Base-by-base conservation (phyloP, 768 basidiomycete genomes). In the Psilocybe azurescens region DNA sequence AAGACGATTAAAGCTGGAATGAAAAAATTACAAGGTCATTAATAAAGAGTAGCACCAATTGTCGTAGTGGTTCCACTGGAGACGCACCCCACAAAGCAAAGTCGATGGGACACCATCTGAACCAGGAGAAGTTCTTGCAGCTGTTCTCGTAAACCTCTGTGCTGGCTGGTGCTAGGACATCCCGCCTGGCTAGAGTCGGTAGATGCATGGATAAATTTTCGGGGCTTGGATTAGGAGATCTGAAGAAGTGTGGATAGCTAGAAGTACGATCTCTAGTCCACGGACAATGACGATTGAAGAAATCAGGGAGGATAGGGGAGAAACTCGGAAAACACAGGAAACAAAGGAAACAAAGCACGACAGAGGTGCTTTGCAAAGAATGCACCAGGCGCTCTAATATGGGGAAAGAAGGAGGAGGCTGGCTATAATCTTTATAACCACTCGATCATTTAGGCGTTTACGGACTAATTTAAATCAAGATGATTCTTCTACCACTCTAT, bases 101-200 rank as follows among this genome's bases (percentile, higher is more conserved):
- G 48, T 72, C 70, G 39, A 69, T 56, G 16, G 70, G 65, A 56
- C 70, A 72, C 69, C 65, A 69, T 24, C 65, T 65, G 29, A 65
- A 39, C 61, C 61, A 65, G 5, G 66, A 49, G 10, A 60, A 16
- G 20, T 62, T 32, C 1, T 50, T 59, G 53, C 67, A 70, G 32
- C 56, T 56, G 30, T 44, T 53, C 36, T 60, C 63, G 47, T 61
- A 59, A 16, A 59, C 30, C 33, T 59, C 56, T 30, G 36, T 51
- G 28, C 28, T 38, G 24, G 58, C n/a, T 28, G 49, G 54, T 1
- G 39, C 41, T 7, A 24, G 5, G 18, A 30, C 36, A 32, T 55
- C 53, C 14, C 47, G 53, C 24, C 29, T 14, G 18, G 41, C 16
- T 16, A 51, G 28, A n/a, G 24, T 36, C 16, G 18, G 29, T 9